Evolutionary conservation across 176 grass and related monocot species (phyloP).

Genomic region (Zoysia japonica): DNA sequence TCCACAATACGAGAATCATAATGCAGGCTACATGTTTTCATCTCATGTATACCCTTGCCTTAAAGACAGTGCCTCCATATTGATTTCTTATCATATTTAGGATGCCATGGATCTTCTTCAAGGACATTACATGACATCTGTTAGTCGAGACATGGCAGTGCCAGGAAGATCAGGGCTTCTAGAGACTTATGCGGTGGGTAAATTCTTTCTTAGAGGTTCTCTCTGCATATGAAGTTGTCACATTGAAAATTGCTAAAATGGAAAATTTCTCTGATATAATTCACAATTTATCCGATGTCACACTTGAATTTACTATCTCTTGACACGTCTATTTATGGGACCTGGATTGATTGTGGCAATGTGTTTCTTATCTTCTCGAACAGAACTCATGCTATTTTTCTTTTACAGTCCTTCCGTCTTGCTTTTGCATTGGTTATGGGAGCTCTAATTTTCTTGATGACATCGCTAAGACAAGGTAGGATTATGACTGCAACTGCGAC

Average conservation of each 20-base stretch:
- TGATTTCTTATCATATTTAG: slow-evolving; percentile 53
- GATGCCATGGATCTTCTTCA: slow-evolving; percentile 98
- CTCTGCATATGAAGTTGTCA: neutral
- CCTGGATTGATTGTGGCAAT: neutral
- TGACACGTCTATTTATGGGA: slow-evolving; percentile 8
- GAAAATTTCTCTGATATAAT: neutral
- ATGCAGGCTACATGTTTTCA: slow-evolving; percentile 1
- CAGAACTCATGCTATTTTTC: slow-evolving; percentile 11
- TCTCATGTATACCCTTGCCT: slow-evolving; percentile 3
- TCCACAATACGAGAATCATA: slow-evolving; percentile 10
- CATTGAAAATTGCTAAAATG: slow-evolving; percentile 17
- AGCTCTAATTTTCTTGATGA: slow-evolving; percentile 63
- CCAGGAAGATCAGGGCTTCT: slow-evolving; percentile 67
- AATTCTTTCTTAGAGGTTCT: slow-evolving; percentile 27
- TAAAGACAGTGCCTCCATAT: slow-evolving; percentile 17
- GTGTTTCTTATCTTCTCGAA: slow-evolving; percentile 16
- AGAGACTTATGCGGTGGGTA: slow-evolving; percentile 83
- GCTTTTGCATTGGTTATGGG: slow-evolving; percentile 69
- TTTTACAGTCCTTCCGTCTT: slow-evolving; percentile 80
- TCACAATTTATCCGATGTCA: slow-evolving; percentile 20
- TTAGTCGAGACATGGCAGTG: slow-evolving; percentile 71
- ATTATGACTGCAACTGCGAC: slow-evolving; percentile 9
- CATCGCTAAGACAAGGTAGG: slow-evolving; percentile 82
- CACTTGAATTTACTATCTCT: slow-evolving; percentile 12
- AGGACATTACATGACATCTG: slow-evolving; percentile 81